Conservation (phyloP, 352 stramenopile species). For the Phytophthora boehmeriae region DNA sequence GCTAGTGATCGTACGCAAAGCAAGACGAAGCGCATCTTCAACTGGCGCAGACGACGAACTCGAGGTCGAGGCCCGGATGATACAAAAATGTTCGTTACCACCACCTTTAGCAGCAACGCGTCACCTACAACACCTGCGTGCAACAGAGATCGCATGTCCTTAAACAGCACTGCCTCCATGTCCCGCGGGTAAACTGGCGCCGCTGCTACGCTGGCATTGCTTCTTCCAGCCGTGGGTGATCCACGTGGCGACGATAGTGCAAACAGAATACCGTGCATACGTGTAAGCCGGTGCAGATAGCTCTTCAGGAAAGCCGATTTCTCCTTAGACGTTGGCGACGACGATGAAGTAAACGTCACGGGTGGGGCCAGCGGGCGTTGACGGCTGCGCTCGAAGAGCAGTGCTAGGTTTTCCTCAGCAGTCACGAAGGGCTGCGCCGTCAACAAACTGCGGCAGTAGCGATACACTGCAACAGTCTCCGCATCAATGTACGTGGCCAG, state of each 20-base stretch:
- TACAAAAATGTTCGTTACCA: constrained; percentile 84
- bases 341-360: constrained; percentile 38
- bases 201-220: constrained; percentile 7
- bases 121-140: constrained; percentile 70
- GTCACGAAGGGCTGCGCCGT: constrained; percentile 87
- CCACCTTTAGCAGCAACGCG: constrained; percentile 76
- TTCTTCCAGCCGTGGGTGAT: constrained; percentile 22
- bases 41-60: constrained; percentile 20
- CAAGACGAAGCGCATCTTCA: constrained; percentile 64
- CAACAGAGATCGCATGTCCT: constrained; percentile 63
- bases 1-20: constrained; percentile 44
- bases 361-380: constrained; percentile 64
- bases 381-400: constrained; percentile 90
- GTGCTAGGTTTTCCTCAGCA: constrained; percentile 86
- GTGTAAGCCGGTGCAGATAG: constrained; percentile 84
- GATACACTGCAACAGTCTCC: constrained; percentile 91
- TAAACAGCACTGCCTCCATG: constrained; percentile 70
- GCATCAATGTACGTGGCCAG: constrained; percentile 88
- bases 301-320: constrained; percentile 88
- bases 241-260: constrained; percentile 43
- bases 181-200: constrained; percentile 58
- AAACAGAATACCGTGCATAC: constrained; percentile 88
- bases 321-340: constrained; percentile 62
- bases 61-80: constrained; percentile 45
- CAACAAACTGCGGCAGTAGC: constrained; percentile 89